Evolutionary conservation across 352 stramenopile genomes (phyloP), one percentile per base, ranked within the genome.

Genomic region (Globisporangium okanoganense): DNA sequence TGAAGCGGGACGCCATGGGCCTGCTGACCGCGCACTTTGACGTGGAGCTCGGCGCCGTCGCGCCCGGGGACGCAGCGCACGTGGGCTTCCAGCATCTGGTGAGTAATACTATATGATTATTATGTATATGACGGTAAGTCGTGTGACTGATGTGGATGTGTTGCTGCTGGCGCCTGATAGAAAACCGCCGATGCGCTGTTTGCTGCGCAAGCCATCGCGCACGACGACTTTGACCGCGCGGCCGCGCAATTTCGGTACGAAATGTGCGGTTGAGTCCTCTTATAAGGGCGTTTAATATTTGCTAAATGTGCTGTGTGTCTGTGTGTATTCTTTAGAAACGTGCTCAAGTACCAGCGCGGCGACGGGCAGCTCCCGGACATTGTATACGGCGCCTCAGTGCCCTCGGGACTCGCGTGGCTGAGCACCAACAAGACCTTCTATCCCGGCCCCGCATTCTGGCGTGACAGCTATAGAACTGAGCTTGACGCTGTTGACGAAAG

Each of bases 81-180:
- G 75, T 87, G 55, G 83, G 83, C 45, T 95, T 95, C 58, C 83
- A 95, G 63, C 74, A 95, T 58, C 56, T 95, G 56, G 85, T 94
- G 49, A n/a, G 49, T 6, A 24, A 3, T 1, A 18, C 2, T 14
- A 7, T 16, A 1, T 38, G 48, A 3, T 16, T n/a, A 31, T 36
- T 14, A 3, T 35, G 47, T 53, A 7, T 22, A 16, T n/a, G n/a
- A n/a, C n/a, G n/a, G 16, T 53, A n/a, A 13, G 0, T 20, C 18
- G 45, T 38, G n/a, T 29, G 20, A 10, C 7, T 56, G 47, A 43
- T 45, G 20, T 60, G 38, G 51, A 14, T 41, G 25, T 12, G 25
- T 54, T 20, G 8, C 16, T 44, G 38, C 12, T 54, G 47, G 18
- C 45, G 13, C 45, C 6, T 40, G 20, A 33, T 60, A 79, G 70